These are phyloP conservation scores for Gastrolobium bilobum DNA, from an alignment of 306 rosid genomes.

Conservation along the genomic window DNA sequence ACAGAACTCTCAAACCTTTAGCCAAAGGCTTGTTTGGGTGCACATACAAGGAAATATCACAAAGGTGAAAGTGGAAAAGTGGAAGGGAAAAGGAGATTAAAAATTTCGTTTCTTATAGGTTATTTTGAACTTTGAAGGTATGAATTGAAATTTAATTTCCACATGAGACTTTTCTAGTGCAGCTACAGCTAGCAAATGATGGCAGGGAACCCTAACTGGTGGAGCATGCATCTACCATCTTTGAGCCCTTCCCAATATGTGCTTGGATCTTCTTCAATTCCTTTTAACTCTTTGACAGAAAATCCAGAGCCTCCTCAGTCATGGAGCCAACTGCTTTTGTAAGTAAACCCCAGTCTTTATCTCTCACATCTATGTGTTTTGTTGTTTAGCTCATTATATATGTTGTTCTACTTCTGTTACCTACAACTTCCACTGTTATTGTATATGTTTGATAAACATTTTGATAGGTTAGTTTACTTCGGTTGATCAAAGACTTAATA, in stretches of 20 bases:
- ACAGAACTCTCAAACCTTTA: conserved; percentile 62
- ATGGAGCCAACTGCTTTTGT: conserved; percentile 80
- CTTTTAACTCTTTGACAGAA: conserved; percentile 60
- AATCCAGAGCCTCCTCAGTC: conserved; percentile 63
- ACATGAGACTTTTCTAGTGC: conserved; percentile 29
- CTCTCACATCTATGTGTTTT: conserved; percentile 11
- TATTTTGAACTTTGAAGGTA: conserved; percentile 43
- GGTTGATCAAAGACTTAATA: neutral
- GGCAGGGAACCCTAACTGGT: conserved; percentile 97
- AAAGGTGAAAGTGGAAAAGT: conserved; percentile 61
- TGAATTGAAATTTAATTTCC: conserved; percentile 39
- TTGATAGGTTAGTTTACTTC: neutral
- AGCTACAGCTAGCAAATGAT: conserved; percentile 64
- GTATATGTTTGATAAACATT: neutral
- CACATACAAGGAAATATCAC: conserved; percentile 60
- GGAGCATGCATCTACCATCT: conserved; percentile 87
- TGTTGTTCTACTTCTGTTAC: neutral
- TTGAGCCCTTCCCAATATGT: conserved; percentile 68
- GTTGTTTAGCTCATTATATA: neutral
- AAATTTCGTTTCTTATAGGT: conserved; percentile 37
- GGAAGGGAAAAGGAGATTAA: conserved; percentile 35
- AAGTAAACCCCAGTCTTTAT: conserved; percentile 40
- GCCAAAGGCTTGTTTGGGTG: conserved; percentile 71
- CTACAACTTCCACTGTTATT: neutral
- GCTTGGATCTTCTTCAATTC: conserved; percentile 71